phyloP scores from a whole-genome alignment of 2,329 filamentous ascomycete genomes.

The Diplodia scrobiculata region DNA sequence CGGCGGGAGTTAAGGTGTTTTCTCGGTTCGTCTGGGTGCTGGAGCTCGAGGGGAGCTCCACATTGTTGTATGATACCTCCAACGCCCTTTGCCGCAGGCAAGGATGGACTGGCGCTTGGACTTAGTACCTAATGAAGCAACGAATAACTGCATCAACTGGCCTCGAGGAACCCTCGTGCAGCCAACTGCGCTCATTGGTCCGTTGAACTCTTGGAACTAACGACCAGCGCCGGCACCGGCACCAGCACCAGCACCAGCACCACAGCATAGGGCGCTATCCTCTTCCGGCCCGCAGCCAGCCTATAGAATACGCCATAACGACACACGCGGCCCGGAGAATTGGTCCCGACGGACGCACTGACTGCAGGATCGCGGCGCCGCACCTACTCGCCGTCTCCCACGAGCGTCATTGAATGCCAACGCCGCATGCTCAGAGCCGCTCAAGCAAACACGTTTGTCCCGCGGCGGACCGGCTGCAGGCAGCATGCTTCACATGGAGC shows the following conservation, averaged over 20 bases:
- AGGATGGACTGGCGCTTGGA: constrained; percentile 28
- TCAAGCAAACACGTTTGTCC: constrained; percentile 7
- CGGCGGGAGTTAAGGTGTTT: constrained; percentile 24
- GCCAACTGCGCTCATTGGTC: constrained; percentile 19
- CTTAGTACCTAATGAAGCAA: constrained; percentile 28
- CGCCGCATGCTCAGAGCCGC: not conserved
- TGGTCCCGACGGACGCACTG: constrained; percentile 1
- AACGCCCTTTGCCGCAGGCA: constrained; percentile 30
- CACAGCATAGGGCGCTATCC: not conserved
- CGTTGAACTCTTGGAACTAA: constrained; percentile 2
- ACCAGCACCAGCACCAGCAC: not conserved
- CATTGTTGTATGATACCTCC: constrained; percentile 27
- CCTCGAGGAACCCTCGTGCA: constrained; percentile 20
- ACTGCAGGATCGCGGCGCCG: not conserved
- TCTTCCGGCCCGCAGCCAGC: not conserved
- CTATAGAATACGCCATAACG: not conserved
- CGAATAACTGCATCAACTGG: constrained; percentile 22
- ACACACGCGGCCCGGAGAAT: not conserved
- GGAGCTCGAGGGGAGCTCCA: constrained; percentile 13
- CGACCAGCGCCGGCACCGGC: not conserved
- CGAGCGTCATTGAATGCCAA: not conserved
- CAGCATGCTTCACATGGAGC: constrained; percentile 10
- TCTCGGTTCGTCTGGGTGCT: constrained; percentile 16
- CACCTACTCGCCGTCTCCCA: not conserved
- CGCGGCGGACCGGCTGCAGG: not conserved